phyloP scores from a whole-genome alignment of 2,329 filamentous ascomycete genomes.

The Cladophialophora yegresii region DNA sequence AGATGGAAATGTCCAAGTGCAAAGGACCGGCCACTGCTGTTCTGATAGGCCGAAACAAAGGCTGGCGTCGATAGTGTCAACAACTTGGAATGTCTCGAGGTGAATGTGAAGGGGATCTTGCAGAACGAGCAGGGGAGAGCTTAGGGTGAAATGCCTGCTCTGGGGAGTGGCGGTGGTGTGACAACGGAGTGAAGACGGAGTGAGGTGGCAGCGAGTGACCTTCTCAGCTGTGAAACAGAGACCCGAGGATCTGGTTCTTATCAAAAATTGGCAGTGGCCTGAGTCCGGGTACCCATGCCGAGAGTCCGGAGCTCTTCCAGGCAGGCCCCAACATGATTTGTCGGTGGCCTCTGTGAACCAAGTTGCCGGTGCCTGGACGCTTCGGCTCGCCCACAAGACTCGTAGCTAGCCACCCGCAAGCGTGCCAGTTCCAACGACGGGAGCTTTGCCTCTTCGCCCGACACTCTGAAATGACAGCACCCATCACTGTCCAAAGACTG shows the following conservation, averaged over 20 bases:
- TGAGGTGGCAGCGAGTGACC: too few relatives aligned
- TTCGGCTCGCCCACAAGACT: conserved; percentile 11
- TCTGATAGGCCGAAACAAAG: neutral
- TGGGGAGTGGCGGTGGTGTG: neutral
- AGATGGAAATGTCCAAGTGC: neutral
- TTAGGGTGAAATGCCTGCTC: neutral
- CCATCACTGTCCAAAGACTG: neutral
- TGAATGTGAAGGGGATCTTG: neutral
- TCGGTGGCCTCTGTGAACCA: neutral
- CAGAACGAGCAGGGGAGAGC: neutral
- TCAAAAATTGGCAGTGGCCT: neutral
- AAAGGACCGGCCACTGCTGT: neutral
- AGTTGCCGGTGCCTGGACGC: conserved; percentile 6
- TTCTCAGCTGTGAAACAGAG: neutral
- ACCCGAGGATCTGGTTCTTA: neutral
- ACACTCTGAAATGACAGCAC: conserved; percentile 5
- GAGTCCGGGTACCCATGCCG: neutral
- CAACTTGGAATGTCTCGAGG: neutral
- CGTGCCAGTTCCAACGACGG: neutral
- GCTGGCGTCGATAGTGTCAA: neutral
- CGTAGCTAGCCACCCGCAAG: conserved; percentile 2
- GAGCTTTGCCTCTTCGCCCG: conserved; percentile 2
- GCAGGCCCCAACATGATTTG: neutral
- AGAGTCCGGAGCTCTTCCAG: neutral
- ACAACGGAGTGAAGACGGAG: too few relatives aligned